Evolutionary conservation across 2,329 filamentous ascomycete genomes (phyloP).

Genomic region (Pseudocercospora macadamiae): DNA sequence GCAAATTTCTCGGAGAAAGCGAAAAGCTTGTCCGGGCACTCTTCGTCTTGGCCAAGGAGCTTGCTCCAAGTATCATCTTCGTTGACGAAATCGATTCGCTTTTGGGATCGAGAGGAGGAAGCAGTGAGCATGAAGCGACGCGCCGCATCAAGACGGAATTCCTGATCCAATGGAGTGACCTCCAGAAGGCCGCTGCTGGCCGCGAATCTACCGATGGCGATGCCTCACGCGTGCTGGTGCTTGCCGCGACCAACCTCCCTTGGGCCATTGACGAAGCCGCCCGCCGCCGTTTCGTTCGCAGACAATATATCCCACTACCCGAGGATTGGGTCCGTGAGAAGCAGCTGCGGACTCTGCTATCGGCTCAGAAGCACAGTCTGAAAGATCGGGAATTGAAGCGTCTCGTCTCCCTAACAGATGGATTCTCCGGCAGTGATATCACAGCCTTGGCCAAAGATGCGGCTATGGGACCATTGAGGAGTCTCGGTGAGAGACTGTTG

Average conservation of each 20-base stretch:
- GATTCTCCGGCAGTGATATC: constrained; percentile 97
- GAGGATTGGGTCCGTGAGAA: constrained; percentile 78
- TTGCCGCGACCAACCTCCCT: constrained; percentile 92
- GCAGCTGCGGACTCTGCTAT: constrained; percentile 77
- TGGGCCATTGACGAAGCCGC: constrained; percentile 99
- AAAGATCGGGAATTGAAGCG: constrained; percentile 70
- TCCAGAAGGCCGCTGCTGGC: constrained; percentile 88
- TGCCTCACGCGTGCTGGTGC: constrained; percentile 83
- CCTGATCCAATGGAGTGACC: constrained; percentile 93
- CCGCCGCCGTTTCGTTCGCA: constrained; percentile 81
- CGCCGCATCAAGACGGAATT: constrained; percentile 97
- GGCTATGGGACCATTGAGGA: constrained; percentile 92
- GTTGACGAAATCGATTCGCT: constrained; percentile 98
- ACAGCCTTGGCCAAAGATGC: constrained; percentile 96
- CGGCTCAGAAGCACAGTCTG: constrained; percentile 84
- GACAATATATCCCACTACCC: constrained; percentile 94
- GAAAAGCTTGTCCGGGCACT: constrained; percentile 94
- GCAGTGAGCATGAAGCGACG: constrained; percentile 89
- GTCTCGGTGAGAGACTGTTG: constrained; percentile 84
- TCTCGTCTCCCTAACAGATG: constrained; percentile 81
- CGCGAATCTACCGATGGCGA: constrained; percentile 74
- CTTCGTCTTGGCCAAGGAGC: constrained; percentile 82
- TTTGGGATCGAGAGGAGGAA: constrained; percentile 78
- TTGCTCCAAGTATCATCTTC: constrained; percentile 96
- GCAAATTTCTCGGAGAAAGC: constrained; percentile 93